Percentiles rank a stretch among this genome's conserved stretches.
Conservation (phyloP, 208 protist genomes). For the Phytomonas sp. region DNA sequence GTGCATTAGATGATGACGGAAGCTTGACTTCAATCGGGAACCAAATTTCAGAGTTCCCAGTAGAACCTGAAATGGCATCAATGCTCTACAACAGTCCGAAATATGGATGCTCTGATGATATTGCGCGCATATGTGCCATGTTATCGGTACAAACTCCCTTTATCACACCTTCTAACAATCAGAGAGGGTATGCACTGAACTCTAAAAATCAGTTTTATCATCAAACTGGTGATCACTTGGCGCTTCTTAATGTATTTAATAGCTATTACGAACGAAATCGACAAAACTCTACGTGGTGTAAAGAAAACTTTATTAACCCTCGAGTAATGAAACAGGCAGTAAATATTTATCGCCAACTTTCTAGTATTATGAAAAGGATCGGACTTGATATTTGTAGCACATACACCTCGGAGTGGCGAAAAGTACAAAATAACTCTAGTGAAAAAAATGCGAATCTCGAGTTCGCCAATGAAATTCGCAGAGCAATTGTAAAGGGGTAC, state of each 20-base stretch:
- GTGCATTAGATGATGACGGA: slow-evolving; percentile 96
- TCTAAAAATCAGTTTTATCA: slow-evolving; percentile 94
- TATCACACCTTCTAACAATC: slow-evolving; percentile 52
- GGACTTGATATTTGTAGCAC: slow-evolving; percentile 46
- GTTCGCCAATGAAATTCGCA: slow-evolving; percentile 85
- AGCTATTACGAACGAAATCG: slow-evolving; percentile 46
- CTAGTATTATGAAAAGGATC: slow-evolving; percentile 85
- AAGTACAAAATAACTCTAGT: slow-evolving; percentile 1
- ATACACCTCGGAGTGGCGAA: slow-evolving; percentile 28
- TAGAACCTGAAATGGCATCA: slow-evolving; percentile 96
- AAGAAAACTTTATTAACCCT: slow-evolving; percentile 96
- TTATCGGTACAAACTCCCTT: slow-evolving; percentile 83
- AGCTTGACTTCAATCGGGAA: slow-evolving; percentile 92
- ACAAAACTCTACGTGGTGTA: slow-evolving; percentile 90
- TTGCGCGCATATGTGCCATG: slow-evolving; percentile 96
- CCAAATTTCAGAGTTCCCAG: slow-evolving; percentile 96
- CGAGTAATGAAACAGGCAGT: slow-evolving; percentile 91
- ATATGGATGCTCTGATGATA: slow-evolving; percentile 93
- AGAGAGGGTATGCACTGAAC: slow-evolving; percentile 60
- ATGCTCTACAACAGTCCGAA: slow-evolving; percentile 94
- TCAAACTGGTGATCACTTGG: slow-evolving; percentile 95
- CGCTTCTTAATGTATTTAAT: slow-evolving; percentile 91
- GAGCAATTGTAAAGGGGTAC: slow-evolving; percentile 89
- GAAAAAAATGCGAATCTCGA: slow-evolving; percentile 12
- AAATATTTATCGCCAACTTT: slow-evolving; percentile 93